A percentile compares a stretch with the other conserved stretches of the same genome.
phyloP scores from a whole-genome alignment of 2,329 filamentous ascomycete species.

The Dothidotthia symphoricarpi region DNA sequence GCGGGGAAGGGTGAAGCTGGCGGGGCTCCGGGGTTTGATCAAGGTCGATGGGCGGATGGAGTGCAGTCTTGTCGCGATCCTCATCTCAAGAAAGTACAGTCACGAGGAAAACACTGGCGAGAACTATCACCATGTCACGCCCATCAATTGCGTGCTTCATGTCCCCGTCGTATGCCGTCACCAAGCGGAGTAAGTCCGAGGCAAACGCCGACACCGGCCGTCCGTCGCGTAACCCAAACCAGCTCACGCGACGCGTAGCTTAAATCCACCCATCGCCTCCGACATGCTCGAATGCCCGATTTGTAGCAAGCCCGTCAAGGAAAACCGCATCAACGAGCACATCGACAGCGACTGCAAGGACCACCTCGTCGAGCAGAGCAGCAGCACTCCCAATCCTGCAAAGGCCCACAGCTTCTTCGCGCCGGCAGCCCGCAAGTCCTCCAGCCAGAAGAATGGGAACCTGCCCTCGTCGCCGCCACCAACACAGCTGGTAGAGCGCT shows the following conservation, averaged over 20 bases:
- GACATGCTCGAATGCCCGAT: constrained; percentile 73
- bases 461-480: constrained; percentile 14
- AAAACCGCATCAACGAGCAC: constrained; percentile 80
- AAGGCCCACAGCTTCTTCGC: constrained; percentile 55
- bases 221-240: too few species aligned
- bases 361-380: constrained; percentile 58
- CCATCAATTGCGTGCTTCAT: too few species aligned
- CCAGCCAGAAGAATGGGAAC: not conserved
- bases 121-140: too few species aligned
- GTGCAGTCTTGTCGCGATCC: too few species aligned
- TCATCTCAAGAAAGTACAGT: too few species aligned
- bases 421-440: constrained; percentile 47
- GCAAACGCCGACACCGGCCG: too few species aligned
- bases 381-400: constrained; percentile 32
- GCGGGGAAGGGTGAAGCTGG: constrained; percentile 19
- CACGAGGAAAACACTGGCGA: too few species aligned
- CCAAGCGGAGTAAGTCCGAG: too few species aligned
- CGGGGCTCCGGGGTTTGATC: constrained; percentile 7
- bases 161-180: too few species aligned
- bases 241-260: too few species aligned
- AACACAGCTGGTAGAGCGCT: constrained; percentile 14
- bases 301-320: constrained; percentile 70
- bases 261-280: not conserved
- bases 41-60: constrained; percentile 1
- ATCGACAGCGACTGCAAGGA: constrained; percentile 78